Evolutionary conservation across 2,329 filamentous ascomycete genomes (phyloP), one percentile per base, ranked within the genome.

Genomic region (Septoria linicola): DNA sequence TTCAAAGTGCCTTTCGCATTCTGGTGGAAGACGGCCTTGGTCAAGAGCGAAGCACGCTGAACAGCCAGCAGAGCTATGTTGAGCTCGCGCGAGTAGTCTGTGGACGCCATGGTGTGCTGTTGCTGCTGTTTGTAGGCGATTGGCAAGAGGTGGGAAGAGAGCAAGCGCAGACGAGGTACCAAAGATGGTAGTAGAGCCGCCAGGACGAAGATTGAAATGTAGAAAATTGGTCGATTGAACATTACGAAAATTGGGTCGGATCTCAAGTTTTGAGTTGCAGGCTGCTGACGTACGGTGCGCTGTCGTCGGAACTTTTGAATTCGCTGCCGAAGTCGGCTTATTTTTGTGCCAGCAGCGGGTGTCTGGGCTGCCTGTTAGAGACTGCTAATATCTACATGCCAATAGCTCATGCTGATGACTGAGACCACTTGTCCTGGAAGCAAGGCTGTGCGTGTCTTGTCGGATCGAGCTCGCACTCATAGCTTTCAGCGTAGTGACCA

Each of bases 1-100:
- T 86, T 87, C 44, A 96, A 80, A 39, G 93, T 96, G 63, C 92
- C 92, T 76, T 97, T 97, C 64, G 89, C 87, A 73, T 92, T 93
- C 63, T 92, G 87, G 73, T 90, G 78, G 76, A 88, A 88, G 67
- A 90, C 87, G 56, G 81, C 81, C 71, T 88, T 87, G 44, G 87
- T 90, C 51, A 90, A 79, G 59, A 89, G 76, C 17, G 82, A 76
- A 20, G 87, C 91, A 59, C 91, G 83, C 75, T 95, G 89, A 51
- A 96, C 91, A 55, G 91, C 90, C 36, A 96, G 82, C 69, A 92
- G 85, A 56, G 91, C 91, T 49, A 95, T 80, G 65, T 85, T 78
- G 63, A 93, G 83, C 76, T 96, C 91, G 59, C 84, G 82, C 53
- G 80, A 76, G 77, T 93, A 95, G 41, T 75, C 68, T 68, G 76